These are phyloP conservation scores for Nicotiana paniculata DNA, from an alignment of 257 asterid genomes.

Conservation along the genomic window DNA sequence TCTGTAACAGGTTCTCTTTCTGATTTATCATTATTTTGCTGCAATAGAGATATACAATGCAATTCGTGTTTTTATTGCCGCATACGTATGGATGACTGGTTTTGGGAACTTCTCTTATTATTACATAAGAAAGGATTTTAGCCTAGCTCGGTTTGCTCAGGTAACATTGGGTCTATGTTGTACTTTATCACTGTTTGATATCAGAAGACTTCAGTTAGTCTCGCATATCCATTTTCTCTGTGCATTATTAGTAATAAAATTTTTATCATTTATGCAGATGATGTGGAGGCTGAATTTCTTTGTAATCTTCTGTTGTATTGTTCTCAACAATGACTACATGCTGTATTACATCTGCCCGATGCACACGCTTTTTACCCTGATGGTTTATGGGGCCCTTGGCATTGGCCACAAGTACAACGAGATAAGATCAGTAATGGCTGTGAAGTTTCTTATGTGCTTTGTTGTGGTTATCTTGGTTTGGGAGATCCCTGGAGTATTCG, in stretches of 20 bases:
- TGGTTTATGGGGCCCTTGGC: conserved; percentile 99
- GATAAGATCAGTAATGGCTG: conserved; percentile 71
- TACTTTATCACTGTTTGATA: background rate
- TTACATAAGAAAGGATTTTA: conserved; percentile 86
- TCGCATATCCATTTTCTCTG: background rate
- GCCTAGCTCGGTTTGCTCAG: conserved; percentile 94
- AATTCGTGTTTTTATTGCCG: conserved; percentile 92
- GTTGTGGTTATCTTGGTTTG: conserved; percentile 81
- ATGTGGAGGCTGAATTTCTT: conserved; percentile 99
- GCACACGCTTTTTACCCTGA: conserved; percentile 95
- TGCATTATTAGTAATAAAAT: background rate
- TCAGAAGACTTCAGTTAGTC: background rate
- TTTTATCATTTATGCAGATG: conserved; percentile 66
- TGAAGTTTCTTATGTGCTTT: conserved; percentile 66
- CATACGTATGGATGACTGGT: conserved; percentile 99
- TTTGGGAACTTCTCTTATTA: conserved; percentile 97
- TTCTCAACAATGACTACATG: conserved; percentile 88
- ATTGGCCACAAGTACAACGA: conserved; percentile 87
- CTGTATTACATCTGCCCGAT: conserved; percentile 95
- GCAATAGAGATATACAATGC: conserved; percentile 96
- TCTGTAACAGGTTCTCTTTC: conserved; percentile 63
- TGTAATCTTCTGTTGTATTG: conserved; percentile 83
- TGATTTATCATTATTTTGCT: conserved; percentile 97
- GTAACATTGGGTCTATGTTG: conserved; percentile 33
- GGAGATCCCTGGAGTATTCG: conserved; percentile 97